phyloP scores from a whole-genome alignment of 768 basidiomycete species.

The Exidia glandulosa region DNA sequence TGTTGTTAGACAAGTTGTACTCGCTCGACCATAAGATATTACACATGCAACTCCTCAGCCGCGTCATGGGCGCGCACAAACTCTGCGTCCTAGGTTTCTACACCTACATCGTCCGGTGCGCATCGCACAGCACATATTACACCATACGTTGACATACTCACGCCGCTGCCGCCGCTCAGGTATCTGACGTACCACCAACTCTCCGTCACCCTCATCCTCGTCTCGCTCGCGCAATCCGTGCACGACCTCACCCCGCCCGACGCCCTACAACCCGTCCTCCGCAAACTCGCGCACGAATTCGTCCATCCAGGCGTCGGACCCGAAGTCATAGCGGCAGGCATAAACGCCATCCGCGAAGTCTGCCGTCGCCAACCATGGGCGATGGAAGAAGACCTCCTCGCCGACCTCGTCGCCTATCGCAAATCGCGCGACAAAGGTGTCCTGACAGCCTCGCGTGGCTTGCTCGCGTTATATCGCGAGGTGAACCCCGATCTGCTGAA shows the following conservation, averaged over 20 bases:
- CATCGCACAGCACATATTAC: neutral
- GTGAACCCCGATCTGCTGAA: slow-evolving; percentile 91
- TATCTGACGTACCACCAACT: slow-evolving; percentile 90
- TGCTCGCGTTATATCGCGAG: slow-evolving; percentile 88
- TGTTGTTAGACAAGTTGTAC: slow-evolving; percentile 94
- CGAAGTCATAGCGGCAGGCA: slow-evolving; percentile 92
- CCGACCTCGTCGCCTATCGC: slow-evolving; percentile 87
- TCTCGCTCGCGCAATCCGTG: slow-evolving; percentile 85
- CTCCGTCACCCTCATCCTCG: slow-evolving; percentile 85
- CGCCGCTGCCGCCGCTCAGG: slow-evolving; percentile 25
- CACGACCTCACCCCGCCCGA: slow-evolving; percentile 95
- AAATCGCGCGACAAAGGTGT: slow-evolving; percentile 94
- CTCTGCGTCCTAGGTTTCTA: slow-evolving; percentile 91
- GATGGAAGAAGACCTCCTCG: slow-evolving; percentile 89
- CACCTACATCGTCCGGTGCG: slow-evolving; percentile 68
- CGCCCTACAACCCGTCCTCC: slow-evolving; percentile 75
- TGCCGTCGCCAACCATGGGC: slow-evolving; percentile 91
- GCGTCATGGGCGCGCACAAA: slow-evolving; percentile 88
- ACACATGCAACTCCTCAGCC: slow-evolving; percentile 90
- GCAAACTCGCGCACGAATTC: slow-evolving; percentile 90
- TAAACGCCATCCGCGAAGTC: slow-evolving; percentile 93
- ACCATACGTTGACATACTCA: neutral
- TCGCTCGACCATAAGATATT: slow-evolving; percentile 95
- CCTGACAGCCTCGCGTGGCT: slow-evolving; percentile 74
- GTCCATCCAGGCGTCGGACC: slow-evolving; percentile 94